Evolutionary conservation across 2,329 filamentous ascomycete species (phyloP).

Genomic region (Periconia digitata): DNA sequence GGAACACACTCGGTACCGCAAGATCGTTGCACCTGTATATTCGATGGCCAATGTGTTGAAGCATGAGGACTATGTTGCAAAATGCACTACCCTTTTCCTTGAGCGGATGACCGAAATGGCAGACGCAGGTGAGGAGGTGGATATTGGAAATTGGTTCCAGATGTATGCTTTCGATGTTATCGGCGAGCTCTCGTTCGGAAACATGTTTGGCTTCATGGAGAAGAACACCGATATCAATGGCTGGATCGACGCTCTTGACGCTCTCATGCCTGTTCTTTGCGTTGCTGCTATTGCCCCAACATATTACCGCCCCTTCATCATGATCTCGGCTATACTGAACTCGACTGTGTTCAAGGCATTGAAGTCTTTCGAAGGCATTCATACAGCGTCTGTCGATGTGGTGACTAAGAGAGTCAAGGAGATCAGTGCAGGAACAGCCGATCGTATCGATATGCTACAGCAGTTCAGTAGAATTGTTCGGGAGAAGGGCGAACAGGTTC

Average conservation of each 20-base stretch:
- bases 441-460: constrained; percentile 10
- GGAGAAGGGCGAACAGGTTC: constrained; percentile 29
- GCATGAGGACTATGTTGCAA: constrained; percentile 24
- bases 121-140: constrained; percentile 16
- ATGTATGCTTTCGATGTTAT: constrained; percentile 43
- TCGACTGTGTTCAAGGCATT: constrained; percentile 24
- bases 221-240: constrained; percentile 42
- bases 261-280: constrained; percentile 33
- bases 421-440: constrained; percentile 4
- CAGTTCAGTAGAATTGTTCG: constrained; percentile 27
- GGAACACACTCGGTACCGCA: constrained; percentile 18
- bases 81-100: constrained; percentile 25
- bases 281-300: constrained; percentile 30
- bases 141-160: constrained; percentile 32
- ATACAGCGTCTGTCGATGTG: constrained; percentile 21
- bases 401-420: constrained; percentile 16
- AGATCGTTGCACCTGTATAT: constrained; percentile 33
- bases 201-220: constrained; percentile 47
- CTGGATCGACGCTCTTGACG: constrained; percentile 42
- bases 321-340: constrained; percentile 22
- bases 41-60: constrained; percentile 46
- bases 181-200: constrained; percentile 45
- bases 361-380: constrained; percentile 28
- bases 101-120: constrained; percentile 20
- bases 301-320: constrained; percentile 32